These are phyloP conservation scores for Hericium erinaceus DNA, from an alignment of 768 basidiomycete species.

Conservation along the genomic window DNA sequence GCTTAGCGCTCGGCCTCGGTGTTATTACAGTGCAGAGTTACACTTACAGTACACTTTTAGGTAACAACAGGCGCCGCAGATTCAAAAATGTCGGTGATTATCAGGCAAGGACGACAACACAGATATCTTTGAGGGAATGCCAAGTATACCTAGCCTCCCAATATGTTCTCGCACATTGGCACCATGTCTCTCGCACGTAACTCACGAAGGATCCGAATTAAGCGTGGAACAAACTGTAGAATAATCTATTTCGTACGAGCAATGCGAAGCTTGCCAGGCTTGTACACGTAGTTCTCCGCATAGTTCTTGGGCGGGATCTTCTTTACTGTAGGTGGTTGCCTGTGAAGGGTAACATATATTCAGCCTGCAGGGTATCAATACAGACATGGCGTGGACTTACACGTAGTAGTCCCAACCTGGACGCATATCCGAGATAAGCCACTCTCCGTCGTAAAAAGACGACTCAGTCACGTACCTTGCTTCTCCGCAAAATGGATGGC, in stretches of 20 bases:
- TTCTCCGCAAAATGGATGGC: slow-evolving; percentile 95
- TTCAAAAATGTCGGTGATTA: no score
- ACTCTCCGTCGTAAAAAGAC: not conserved
- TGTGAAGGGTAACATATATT: slow-evolving; percentile 19
- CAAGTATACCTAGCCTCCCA: no score
- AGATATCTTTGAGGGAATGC: no score
- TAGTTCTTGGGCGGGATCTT: slow-evolving; percentile 82
- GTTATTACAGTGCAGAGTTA: no score
- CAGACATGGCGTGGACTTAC: slow-evolving; percentile 35
- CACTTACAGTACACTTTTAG: no score
- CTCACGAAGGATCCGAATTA: no score
- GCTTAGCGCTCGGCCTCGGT: no score
- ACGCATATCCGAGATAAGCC: slow-evolving; percentile 8
- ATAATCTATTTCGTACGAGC: slow-evolving; percentile 78
- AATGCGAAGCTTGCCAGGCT: slow-evolving; percentile 69
- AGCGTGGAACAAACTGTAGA: not conserved
- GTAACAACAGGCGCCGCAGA: no score
- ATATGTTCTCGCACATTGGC: no score
- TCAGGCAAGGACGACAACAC: no score
- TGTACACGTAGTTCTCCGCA: slow-evolving; percentile 86
- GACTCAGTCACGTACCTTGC: slow-evolving; percentile 52
- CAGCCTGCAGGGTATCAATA: not conserved
- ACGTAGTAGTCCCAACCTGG: slow-evolving; percentile 91
- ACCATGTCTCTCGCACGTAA: no score
- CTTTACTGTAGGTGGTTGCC: slow-evolving; percentile 52